Conservation (phyloP, 2,329 filamentous ascomycete species). For the Talaromyces albobiverticillius region DNA sequence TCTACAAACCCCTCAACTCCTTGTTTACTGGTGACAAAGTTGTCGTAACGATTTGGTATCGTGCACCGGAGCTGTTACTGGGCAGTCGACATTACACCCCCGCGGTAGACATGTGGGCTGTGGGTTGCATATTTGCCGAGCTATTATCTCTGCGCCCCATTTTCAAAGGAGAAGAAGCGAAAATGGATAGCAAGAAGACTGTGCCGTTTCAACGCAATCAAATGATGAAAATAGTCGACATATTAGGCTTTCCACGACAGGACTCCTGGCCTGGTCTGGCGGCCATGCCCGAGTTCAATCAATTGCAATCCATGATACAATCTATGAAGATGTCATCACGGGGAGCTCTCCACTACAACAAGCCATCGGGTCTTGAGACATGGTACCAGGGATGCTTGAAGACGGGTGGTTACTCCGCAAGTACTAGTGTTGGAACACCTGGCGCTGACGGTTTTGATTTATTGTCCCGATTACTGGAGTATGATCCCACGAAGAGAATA, state of each 20-base stretch:
- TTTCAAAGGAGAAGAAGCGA: constrained; percentile 97
- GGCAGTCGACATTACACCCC: constrained; percentile 96
- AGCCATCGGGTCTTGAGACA: constrained; percentile 65
- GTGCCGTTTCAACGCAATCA: constrained; percentile 97
- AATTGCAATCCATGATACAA: constrained; percentile 54
- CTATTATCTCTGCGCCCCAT: constrained; percentile 86
- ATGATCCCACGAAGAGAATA: constrained; percentile 84
- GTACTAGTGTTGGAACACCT: constrained; percentile 54
- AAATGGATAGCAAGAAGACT: constrained; percentile 97
- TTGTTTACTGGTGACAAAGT: constrained; percentile 96
- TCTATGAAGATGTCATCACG: constrained; percentile 33
- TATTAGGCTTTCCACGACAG: constrained; percentile 85
- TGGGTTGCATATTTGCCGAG: constrained; percentile 97
- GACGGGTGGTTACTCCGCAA: constrained; percentile 51
- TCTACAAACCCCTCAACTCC: constrained; percentile 88
- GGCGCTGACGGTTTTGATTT: constrained; percentile 78
- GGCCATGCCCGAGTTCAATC: constrained; percentile 81
- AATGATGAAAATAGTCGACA: constrained; percentile 98
- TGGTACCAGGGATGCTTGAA: constrained; percentile 74
- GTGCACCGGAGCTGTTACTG: constrained; percentile 87
- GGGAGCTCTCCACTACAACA: constrained; percentile 48
- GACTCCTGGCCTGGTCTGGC: constrained; percentile 82
- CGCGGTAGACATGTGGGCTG: constrained; percentile 94
- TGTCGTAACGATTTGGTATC: constrained; percentile 98
- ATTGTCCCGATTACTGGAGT: constrained; percentile 79